Base-by-base conservation (phyloP, 805 yeast species). In the Lipomyces yamanashiensis region DNA sequence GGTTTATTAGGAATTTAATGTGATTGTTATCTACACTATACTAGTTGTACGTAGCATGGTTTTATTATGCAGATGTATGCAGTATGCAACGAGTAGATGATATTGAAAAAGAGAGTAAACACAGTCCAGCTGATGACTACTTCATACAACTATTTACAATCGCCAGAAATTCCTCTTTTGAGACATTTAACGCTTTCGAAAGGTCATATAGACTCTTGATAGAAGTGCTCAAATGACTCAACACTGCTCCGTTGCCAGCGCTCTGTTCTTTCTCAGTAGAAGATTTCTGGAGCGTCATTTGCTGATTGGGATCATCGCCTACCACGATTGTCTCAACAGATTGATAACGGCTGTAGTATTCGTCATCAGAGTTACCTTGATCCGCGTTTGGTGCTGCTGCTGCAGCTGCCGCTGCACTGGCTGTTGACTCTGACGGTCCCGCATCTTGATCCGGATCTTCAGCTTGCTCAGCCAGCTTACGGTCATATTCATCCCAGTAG, bases 291-390 rank as follows among this genome's bases (percentile, higher is more conserved):
- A 5, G 28, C 2, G 28, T 3, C 21, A 37, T 36, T 36, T 51
- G 54, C n/a, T 51, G 23, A 9, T 36, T 13, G 3, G 54, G 48
- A 19, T 52, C 47, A 19, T 58, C 55, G 34, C 67, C 59, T 19
- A 61, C 54, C 28, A 69, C 52, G 19, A 68, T 61, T 33, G 72
- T 68, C 56, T 63, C 65, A 34, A 71, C 69, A 19, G 60, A 37
- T 28, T 67, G 62, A 58, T 66, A 70, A 19, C 63, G 59, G 15
- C 17, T 40, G 39, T 67, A 68, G 54, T 60, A 64, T 13, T 63
- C 64, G 50, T 69, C 66, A 23, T 61, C 54, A 10, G n/a, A 45
- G 19, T 2, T 43, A 19, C 44, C 13, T 43, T 63, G 52, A n/a
- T 51, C 40, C 55, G 55, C 37, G 51, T 44, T 10, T 34, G 51